Percentiles rank a stretch among this genome's conserved stretches.
Conservation (phyloP, 2,329 filamentous ascomycete species). For the Cladophialophora carrionii region DNA sequence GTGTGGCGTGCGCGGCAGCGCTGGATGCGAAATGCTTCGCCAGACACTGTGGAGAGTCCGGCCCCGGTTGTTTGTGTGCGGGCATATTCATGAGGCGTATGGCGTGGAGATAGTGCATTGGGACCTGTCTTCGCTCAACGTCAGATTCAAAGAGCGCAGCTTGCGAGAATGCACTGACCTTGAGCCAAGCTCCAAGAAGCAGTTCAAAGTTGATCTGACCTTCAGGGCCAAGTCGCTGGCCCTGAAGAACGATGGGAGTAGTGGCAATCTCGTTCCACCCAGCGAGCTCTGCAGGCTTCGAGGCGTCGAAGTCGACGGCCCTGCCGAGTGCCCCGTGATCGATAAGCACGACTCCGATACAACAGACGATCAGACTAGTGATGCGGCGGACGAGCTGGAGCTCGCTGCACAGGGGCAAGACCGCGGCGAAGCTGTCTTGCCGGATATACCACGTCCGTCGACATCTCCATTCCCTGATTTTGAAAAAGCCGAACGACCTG, state of each 20-base stretch:
- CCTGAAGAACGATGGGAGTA: constrained; percentile 28
- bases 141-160: constrained; percentile 42
- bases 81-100: constrained; percentile 62
- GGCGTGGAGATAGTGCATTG: constrained; percentile 59
- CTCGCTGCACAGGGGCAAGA: constrained; percentile 23
- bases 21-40: constrained; percentile 56
- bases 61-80: constrained; percentile 59
- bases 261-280: constrained; percentile 11
- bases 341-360: background rate
- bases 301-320: constrained; percentile 22
- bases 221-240: constrained; percentile 17
- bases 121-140: constrained; percentile 41
- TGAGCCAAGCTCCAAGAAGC: constrained; percentile 56
- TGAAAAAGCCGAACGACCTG: constrained; percentile 26
- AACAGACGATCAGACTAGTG: background rate
- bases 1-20: constrained; percentile 39
- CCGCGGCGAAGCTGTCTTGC: constrained; percentile 40
- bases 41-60: constrained; percentile 52
- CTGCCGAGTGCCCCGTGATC: constrained; percentile 36
- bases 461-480: constrained; percentile 27
- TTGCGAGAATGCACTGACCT: constrained; percentile 52
- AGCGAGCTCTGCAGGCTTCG: constrained; percentile 29
- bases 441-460: constrained; percentile 6
- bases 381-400: background rate
- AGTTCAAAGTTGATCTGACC: constrained; percentile 58